Evolutionary conservation across 129 eudicot genomes (phyloP), one percentile per base, ranked within the genome.

Genomic region (Flaveria bidentis): DNA sequence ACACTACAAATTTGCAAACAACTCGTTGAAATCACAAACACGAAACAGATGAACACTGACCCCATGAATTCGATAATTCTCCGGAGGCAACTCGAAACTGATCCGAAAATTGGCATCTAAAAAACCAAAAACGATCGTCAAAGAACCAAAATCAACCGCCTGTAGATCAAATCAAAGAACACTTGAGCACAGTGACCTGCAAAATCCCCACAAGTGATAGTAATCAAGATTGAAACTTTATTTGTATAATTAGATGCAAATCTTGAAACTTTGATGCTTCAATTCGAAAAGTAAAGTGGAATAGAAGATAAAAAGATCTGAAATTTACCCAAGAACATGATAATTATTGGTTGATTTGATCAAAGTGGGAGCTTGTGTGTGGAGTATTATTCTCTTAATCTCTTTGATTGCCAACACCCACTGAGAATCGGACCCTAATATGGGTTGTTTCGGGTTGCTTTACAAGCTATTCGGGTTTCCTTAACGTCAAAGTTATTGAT

Each of bases 41-140:
- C 28, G 44, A 74, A 58, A 45, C 51, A 80, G 84, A 68, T 68
- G 41, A 74, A 80, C 75, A 80, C 80, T 74, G 63, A 80, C 84
- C 84, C 84, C 84, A 80, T 80, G 18, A 80, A 74, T 74, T 80
- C 71, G 47, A 80, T 6, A 45, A 80, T 28, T 46, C 55, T 74
- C 71, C 65, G 69, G 75, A 80, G 47, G 84, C 76, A 80, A 66
- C 50, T 57, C 26, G 80, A 67, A 67, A 80, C 58, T 80, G 84
- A 80, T 80, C 84, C 62, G 71, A 80, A 60, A 74, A 80, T 74
- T 80, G 67, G 84, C 84, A 80, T 80, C 84, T 80, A 80, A 42
- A 41, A 42, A 25, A 44, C 4, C 61, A 13, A 23, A 58, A 74
- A 60, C 15, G 55, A 64, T 20, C 84, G 75, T 80, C 60, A 79